phyloP scores from a whole-genome alignment of 176 grass and related monocot species.

The Poa pratensis region DNA sequence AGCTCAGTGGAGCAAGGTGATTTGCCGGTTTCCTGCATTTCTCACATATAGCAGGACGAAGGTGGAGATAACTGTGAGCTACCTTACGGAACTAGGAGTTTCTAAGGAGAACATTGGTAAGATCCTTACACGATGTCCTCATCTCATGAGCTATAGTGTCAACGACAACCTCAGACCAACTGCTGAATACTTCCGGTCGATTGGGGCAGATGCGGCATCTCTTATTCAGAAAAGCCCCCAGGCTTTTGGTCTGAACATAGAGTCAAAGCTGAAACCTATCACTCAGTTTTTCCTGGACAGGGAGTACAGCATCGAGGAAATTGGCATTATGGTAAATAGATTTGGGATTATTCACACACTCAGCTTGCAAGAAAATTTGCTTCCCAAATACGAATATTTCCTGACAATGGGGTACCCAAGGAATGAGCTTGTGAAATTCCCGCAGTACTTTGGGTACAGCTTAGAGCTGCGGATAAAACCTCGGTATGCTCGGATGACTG shows the following conservation, averaged over 20 bases:
- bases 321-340: slow-evolving; percentile 80
- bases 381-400: slow-evolving; percentile 89
- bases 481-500: slow-evolving; percentile 60
- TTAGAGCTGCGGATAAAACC: slow-evolving; percentile 80
- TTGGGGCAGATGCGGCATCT: slow-evolving; percentile 67
- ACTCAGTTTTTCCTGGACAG: slow-evolving; percentile 75
- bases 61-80: slow-evolving; percentile 66
- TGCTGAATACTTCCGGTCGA: slow-evolving; percentile 74
- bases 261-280: slow-evolving; percentile 81
- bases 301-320: slow-evolving; percentile 66
- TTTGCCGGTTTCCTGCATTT: slow-evolving; percentile 77
- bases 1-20: slow-evolving; percentile 82
- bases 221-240: slow-evolving; percentile 90
- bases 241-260: slow-evolving; percentile 81
- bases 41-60: slow-evolving; percentile 90
- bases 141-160: slow-evolving; percentile 80
- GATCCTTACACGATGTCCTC: slow-evolving; percentile 86
- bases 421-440: slow-evolving; percentile 89
- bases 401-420: slow-evolving; percentile 77
- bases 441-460: slow-evolving; percentile 88
- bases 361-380: slow-evolving; percentile 79
- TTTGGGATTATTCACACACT: slow-evolving; percentile 82
- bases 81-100: slow-evolving; percentile 78
- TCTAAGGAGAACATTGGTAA: slow-evolving; percentile 78
- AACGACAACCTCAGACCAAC: slow-evolving; percentile 82